Base-by-base conservation (phyloP, 306 rosid species). In the Argentina anserina region DNA sequence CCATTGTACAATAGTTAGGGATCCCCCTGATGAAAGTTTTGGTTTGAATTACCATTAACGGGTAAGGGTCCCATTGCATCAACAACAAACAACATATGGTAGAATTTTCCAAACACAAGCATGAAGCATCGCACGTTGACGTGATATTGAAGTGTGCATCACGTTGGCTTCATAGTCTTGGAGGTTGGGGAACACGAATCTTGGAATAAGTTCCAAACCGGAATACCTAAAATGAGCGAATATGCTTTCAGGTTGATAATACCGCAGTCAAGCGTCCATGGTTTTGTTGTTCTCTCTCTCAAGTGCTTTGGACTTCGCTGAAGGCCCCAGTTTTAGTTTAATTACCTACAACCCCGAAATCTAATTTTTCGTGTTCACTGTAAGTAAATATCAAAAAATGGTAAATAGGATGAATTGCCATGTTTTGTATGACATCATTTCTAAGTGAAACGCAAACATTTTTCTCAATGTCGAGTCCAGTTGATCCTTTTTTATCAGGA, bases 221-320 rank as follows among this genome's bases (percentile, higher is more conserved):
- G 43, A 26, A 14, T 20, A 45, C 41, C 41, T 9, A n/a, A 62
- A 40, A 14, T 5, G n/a, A 14, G 11, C 29, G 63, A 59, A 59
- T 4, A 0, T 23, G 52, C 55, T 40, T 41, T 28, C 55, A 34
- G 13, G 10, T 43, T 34, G 11, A 20, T 3, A 33, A 75, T 3
- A 67, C 79, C 73, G 14, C 39, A 7, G 47, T 46, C 73, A 5
- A 65, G 46, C 64, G 46, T 75, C 73, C 74, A 56, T 5, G 0
- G 74, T 42, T 75, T 59, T 59, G n/a, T 25, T 55, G 5, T 59
- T 20, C 9, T 59, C 29, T 56, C 67, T 31, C 17, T 72, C 52
- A 21, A 26, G 3, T 7, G 8, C 9, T 17, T 1, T 6, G 11
- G 5, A 37, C 45, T 52, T 49, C 6, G 56, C 73, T 28, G 3